phyloP scores from a whole-genome alignment of 108 stramenopile genomes.

The Tribonema minus region DNA sequence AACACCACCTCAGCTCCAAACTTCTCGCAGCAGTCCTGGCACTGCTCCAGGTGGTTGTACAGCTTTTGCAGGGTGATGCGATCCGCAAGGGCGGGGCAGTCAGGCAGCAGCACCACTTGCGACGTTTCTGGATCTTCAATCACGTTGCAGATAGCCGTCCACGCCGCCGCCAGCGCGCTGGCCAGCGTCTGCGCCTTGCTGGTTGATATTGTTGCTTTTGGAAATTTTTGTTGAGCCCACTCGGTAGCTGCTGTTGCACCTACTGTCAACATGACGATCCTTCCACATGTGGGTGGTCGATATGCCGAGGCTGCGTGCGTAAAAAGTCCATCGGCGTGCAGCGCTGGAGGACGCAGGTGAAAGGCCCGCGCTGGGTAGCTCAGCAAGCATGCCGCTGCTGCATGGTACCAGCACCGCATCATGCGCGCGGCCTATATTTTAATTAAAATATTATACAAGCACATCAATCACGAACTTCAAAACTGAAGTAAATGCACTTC shows the following conservation, averaged over 20 bases:
- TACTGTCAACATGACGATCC: background rate
- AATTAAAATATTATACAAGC: too few relatives aligned
- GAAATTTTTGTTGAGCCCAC: background rate
- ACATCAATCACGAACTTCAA: too few relatives aligned
- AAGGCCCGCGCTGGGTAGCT: too few relatives aligned
- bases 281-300: background rate
- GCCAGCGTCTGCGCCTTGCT: slow-evolving; percentile 7
- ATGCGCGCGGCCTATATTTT: too few relatives aligned
- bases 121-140: slow-evolving; percentile 17
- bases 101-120: slow-evolving; percentile 12
- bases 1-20: slow-evolving; percentile 20
- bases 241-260: background rate
- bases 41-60: slow-evolving; percentile 39
- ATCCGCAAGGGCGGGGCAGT: slow-evolving; percentile 20
- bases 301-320: background rate
- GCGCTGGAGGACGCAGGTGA: background rate
- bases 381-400: too few relatives aligned
- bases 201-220: background rate
- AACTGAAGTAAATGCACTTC: too few relatives aligned
- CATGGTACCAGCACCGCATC: too few relatives aligned
- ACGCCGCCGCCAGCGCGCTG: slow-evolving; percentile 18
- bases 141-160: slow-evolving; percentile 9
- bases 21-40: slow-evolving; percentile 35
- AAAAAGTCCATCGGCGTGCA: background rate
- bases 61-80: slow-evolving; percentile 14